phyloP scores from a whole-genome alignment of 1,284 basidiomycete species.

The Schizophyllum amplum region DNA sequence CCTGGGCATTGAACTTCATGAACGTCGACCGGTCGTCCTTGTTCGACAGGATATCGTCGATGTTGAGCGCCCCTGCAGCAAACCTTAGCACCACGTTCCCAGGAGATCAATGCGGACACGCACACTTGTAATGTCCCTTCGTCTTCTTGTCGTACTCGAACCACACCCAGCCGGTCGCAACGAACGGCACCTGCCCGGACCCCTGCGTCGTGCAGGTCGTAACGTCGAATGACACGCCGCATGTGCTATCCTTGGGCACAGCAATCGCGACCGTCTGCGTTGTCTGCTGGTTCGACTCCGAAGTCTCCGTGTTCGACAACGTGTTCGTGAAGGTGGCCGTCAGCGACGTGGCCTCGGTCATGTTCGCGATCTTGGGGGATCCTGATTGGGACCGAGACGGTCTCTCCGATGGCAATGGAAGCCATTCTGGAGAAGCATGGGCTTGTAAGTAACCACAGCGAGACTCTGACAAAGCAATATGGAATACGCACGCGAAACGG shows the following conservation, averaged over 20 bases:
- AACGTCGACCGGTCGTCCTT: slow-evolving; percentile 8
- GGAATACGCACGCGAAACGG: slow-evolving; percentile 1
- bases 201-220: slow-evolving; percentile 16
- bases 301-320: slow-evolving; percentile 1
- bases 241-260: slow-evolving; percentile 1
- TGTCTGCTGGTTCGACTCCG: slow-evolving; percentile 1
- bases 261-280: background rate
- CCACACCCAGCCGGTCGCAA: slow-evolving; percentile 4
- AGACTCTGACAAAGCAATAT: no score
- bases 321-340: slow-evolving; percentile 5
- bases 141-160: slow-evolving; percentile 2
- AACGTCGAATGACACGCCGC: slow-evolving; percentile 2
- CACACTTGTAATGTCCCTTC: slow-evolving; percentile 5
- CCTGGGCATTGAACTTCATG: slow-evolving; percentile 5
- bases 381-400: background rate
- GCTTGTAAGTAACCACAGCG: background rate
- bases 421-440: background rate
- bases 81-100: background rate
- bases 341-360: background rate
- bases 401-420: slow-evolving; percentile 1
- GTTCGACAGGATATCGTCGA: slow-evolving; percentile 1
- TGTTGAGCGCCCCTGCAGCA: slow-evolving; percentile 3
- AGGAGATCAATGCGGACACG: background rate
- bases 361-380: background rate
- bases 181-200: slow-evolving; percentile 13